Percentiles rank a stretch among this genome's conserved stretches.
phyloP scores from a whole-genome alignment of 805 yeast genomes.

The Nakazawaea ernobii region DNA sequence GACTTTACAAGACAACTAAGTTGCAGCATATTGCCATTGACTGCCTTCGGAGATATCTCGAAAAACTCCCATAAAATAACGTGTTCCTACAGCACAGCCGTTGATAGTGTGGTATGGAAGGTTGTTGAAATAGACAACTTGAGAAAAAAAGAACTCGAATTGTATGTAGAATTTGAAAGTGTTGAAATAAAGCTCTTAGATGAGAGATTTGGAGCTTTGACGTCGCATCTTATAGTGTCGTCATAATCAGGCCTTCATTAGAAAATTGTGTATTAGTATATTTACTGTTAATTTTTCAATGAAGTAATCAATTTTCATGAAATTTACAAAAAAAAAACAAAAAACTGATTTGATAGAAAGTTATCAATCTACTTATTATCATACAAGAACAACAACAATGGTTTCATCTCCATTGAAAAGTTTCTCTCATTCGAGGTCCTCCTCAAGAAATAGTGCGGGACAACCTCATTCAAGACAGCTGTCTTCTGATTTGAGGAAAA shows the following conservation, averaged over 20 bases:
- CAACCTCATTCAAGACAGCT: neutral
- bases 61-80: conserved; percentile 29
- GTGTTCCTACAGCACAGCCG: conserved; percentile 36
- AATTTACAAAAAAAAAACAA: neutral
- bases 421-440: conserved; percentile 7
- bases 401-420: conserved; percentile 9
- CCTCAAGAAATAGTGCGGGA: conserved; percentile 1
- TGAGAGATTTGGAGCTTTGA: conserved; percentile 67
- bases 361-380: neutral
- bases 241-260: too few species aligned
- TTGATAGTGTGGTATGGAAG: conserved; percentile 64
- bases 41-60: conserved; percentile 64
- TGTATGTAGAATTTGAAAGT: conserved; percentile 59
- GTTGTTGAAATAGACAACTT: conserved; percentile 43
- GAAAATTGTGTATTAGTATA: too few species aligned
- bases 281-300: too few species aligned
- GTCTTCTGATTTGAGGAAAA: conserved; percentile 1
- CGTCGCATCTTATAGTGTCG: conserved; percentile 70
- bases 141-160: conserved; percentile 39
- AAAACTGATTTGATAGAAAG: too few species aligned
- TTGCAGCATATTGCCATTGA: conserved; percentile 56
- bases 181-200: conserved; percentile 59
- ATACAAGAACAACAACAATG: neutral
- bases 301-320: neutral
- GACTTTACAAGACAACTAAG: conserved; percentile 30